Evolutionary conservation across 2,329 filamentous ascomycete species (phyloP), one percentile per base, ranked within the genome.

Genomic region (Nigrograna mackinnonii): DNA sequence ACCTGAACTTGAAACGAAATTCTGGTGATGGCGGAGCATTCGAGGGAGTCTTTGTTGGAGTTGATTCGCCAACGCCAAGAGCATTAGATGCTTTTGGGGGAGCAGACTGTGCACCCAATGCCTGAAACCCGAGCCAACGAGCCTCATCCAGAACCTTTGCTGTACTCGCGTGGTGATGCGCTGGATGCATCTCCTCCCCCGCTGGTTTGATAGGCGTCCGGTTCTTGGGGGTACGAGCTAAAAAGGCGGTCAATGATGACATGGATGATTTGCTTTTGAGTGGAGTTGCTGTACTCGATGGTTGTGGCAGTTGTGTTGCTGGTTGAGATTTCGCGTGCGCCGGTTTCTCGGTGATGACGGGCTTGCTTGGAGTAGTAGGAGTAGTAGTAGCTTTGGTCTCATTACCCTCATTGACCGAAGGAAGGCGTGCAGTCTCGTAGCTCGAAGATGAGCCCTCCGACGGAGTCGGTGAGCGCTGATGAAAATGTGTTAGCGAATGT

Each of bases 101-200:
- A 49, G 74, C 77, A 7, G 76, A 75, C 22, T 74, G 67, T n/a
- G 80, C 71, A 47, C 80, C 83, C 65, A 94, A 84, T 16, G 62
- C 54, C 45, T 82, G 82, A 68, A 96, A 96, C 13, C 91, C 91
- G 17, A 95, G 78, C 59, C 87, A 83, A 32, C 94, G 76, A 5
- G 87, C 90, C 9, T 91, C 90, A 19, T 94, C 91, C 2, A 86
- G 82, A 33, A 88, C 76, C 40, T 87, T 88, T 48, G 84, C 86
- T 17, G 87, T 91, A 51, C 78, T 85, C 40, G 82, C 79, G 43
- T 94, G 89, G 43, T 83, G 82, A 63, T 87, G 88, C 73, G 87
- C 88, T 6, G 92, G 92, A 64, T 96, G 91, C 91, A 96, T 96
- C 66, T 96, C 91, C 46, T 85, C 83, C 50, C 79, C 79, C 35